These are phyloP conservation scores for Bondarzewia mesenterica DNA, from an alignment of 1,284 basidiomycete genomes.

Conservation along the genomic window DNA sequence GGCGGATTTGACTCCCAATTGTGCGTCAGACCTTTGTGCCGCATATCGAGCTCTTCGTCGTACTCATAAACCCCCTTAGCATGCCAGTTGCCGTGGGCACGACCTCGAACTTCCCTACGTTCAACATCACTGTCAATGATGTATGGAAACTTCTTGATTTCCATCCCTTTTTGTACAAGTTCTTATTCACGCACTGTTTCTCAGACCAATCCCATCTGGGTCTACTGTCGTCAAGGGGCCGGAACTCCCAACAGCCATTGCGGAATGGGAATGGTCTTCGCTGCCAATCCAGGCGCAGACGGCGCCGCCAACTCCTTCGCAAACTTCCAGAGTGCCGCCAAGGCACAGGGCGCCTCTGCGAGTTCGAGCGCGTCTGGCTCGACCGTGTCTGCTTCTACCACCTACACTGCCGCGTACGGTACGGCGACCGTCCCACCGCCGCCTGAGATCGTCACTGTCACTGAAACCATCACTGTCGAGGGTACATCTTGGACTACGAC, in stretches of 20 bases:
- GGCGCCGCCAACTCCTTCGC: conserved; percentile 40
- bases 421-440: conserved; percentile 40
- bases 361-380: conserved; percentile 26
- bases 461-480: conserved; percentile 31
- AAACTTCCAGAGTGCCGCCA: conserved; percentile 15
- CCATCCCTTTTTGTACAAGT: conserved; percentile 48
- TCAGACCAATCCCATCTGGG: conserved; percentile 49
- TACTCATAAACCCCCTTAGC: conserved; percentile 20
- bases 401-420: conserved; percentile 19
- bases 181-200: conserved; percentile 50
- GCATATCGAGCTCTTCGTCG: background rate
- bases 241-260: conserved; percentile 37
- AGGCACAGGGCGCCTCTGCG: conserved; percentile 21
- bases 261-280: conserved; percentile 55
- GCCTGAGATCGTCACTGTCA: conserved; percentile 25
- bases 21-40: conserved; percentile 31
- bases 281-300: conserved; percentile 47
- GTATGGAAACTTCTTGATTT: conserved; percentile 30
- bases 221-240: conserved; percentile 38
- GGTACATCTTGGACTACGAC: conserved; percentile 41
- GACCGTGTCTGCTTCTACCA: conserved; percentile 3
- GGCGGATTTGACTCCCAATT: conserved; percentile 52
- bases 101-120: conserved; percentile 35
- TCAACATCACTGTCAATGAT: conserved; percentile 32
- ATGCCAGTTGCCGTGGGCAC: conserved; percentile 38